phyloP scores from a whole-genome alignment of 1,284 basidiomycete species.

The Trichosporon ovoides region DNA sequence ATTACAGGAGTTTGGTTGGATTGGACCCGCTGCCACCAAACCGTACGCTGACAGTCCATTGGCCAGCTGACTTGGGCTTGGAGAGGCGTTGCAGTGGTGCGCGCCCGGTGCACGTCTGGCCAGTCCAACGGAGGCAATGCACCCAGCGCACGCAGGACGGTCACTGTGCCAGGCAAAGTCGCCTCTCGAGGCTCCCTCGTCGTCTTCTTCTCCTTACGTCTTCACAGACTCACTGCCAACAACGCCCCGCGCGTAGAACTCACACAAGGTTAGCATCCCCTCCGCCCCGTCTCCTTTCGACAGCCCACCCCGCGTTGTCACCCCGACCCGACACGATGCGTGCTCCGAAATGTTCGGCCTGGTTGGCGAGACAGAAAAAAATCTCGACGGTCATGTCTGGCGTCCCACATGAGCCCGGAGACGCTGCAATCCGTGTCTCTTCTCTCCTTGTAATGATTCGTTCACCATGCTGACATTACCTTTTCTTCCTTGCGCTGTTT shows the following conservation, averaged over 20 bases:
- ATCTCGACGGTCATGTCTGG: background rate
- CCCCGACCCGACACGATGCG: background rate
- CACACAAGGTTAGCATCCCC: conserved; percentile 16
- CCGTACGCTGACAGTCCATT: conserved; percentile 2
- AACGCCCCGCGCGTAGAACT: conserved; percentile 16
- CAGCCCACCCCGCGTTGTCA: background rate
- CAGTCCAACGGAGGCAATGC: background rate
- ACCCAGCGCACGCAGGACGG: background rate
- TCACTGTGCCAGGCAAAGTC: conserved; percentile 2
- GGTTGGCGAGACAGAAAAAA: background rate
- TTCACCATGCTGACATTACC: conserved; percentile 3
- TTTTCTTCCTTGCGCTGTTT: background rate
- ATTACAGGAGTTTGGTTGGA: conserved; percentile 1
- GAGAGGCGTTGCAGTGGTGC: background rate
- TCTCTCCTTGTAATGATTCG: background rate
- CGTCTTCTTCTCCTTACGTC: conserved; percentile 13
- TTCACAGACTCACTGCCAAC: conserved; percentile 15
- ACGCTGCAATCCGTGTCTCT: background rate
- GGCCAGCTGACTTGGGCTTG: conserved; percentile 1
- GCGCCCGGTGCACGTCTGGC: background rate
- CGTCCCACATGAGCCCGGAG: background rate
- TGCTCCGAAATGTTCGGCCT: background rate
- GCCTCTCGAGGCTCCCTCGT: conserved; percentile 8
- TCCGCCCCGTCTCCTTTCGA: background rate
- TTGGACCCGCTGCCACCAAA: conserved; percentile 2